phyloP scores from a whole-genome alignment of 129 eudicot species.

The Centaurea solstitialis region DNA sequence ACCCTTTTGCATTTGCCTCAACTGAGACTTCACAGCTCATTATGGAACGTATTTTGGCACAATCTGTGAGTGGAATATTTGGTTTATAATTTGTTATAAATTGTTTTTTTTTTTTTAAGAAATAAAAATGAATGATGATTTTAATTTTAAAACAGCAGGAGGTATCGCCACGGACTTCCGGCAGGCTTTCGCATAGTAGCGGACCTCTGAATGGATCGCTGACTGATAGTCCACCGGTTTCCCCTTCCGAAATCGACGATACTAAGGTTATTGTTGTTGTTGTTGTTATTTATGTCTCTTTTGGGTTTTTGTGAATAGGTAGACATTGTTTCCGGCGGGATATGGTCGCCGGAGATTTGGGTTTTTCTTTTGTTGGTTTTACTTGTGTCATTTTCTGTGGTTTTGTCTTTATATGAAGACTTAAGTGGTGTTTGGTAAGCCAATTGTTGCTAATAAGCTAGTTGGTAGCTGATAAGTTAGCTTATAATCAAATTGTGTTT shows the following conservation, averaged over 20 bases:
- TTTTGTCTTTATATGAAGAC: neutral
- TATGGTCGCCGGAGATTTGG: too few species aligned
- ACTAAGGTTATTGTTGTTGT: constrained; percentile 54
- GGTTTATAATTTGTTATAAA: too few species aligned
- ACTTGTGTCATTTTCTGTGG: neutral
- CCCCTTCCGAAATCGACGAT: constrained; percentile 91
- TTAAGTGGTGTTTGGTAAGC: neutral
- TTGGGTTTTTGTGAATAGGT: neutral
- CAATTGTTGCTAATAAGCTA: too few species aligned
- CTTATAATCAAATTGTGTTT: too few species aligned
- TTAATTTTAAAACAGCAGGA: constrained; percentile 90
- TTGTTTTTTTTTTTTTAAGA: too few species aligned
- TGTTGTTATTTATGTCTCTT: neutral
- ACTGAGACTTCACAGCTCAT: constrained; percentile 86
- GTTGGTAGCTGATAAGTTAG: too few species aligned
- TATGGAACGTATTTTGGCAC: constrained; percentile 94
- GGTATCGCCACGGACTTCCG: constrained; percentile 95
- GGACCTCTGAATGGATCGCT: constrained; percentile 83
- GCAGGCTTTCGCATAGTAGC: constrained; percentile 90
- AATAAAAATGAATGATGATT: too few species aligned
- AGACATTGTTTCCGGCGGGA: neutral
- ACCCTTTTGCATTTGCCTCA: constrained; percentile 79
- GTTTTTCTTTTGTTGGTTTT: too few species aligned
- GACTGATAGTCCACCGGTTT: constrained; percentile 92
- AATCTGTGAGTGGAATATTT: constrained; percentile 57